Evolutionary conservation across 352 stramenopile genomes (phyloP).

Genomic region (Elongisporangium senticosum): DNA sequence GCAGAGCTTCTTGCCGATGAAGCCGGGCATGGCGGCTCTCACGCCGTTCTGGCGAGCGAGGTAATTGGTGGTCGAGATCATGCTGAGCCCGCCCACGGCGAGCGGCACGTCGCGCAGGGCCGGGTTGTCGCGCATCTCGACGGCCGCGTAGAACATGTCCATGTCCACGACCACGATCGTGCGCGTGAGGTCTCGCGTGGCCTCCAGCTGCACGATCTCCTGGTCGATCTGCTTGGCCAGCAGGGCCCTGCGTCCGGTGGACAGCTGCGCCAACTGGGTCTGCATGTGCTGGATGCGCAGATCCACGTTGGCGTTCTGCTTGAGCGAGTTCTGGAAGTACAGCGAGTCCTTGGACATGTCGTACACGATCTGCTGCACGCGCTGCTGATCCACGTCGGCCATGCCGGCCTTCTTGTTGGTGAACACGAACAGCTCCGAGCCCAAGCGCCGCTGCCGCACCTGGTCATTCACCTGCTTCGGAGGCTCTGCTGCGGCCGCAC

Average conservation of each 20-base stretch:
- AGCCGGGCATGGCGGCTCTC: slow-evolving; percentile 94
- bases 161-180: slow-evolving; percentile 93
- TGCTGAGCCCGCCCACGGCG: slow-evolving; percentile 88
- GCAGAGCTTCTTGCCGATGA: slow-evolving; percentile 95
- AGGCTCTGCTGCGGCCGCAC: background rate
- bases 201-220: slow-evolving; percentile 47
- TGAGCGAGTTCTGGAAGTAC: slow-evolving; percentile 90
- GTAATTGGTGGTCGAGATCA: slow-evolving; percentile 97
- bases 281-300: slow-evolving; percentile 72
- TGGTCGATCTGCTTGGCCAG: slow-evolving; percentile 39
- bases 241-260: slow-evolving; percentile 19
- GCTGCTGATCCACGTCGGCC: slow-evolving; percentile 81
- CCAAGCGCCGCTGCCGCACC: slow-evolving; percentile 9
- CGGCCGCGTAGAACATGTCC: slow-evolving; percentile 97
- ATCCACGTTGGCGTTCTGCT: slow-evolving; percentile 87
- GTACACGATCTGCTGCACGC: slow-evolving; percentile 92
- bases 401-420: slow-evolving; percentile 86
- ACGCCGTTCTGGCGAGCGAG: slow-evolving; percentile 92
- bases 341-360: slow-evolving; percentile 91
- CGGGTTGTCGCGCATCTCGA: slow-evolving; percentile 92
- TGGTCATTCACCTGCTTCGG: background rate
- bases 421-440: slow-evolving; percentile 71
- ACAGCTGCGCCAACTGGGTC: slow-evolving; percentile 50
- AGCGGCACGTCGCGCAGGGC: slow-evolving; percentile 85
- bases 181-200: slow-evolving; percentile 40